Conservation (phyloP, 129 eudicot genomes). For the Glebionis coronaria region DNA sequence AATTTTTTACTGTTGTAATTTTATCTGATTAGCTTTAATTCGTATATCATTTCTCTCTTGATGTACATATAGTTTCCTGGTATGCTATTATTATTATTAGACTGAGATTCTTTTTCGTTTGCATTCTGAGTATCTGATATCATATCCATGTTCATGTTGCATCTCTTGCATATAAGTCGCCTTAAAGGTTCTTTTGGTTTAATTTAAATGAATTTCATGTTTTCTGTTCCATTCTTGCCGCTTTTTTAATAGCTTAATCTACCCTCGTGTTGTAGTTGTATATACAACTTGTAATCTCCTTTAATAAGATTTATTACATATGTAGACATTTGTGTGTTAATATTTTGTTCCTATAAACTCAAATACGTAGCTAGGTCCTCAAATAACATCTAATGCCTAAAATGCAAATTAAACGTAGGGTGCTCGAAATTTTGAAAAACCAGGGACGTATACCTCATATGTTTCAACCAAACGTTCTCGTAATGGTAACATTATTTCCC, state of each 20-base stretch:
- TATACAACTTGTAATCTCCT: slow-evolving; percentile 19
- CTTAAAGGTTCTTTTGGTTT: not conserved
- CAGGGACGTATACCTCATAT: not conserved
- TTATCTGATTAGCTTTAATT: not conserved
- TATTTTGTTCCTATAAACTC: not conserved
- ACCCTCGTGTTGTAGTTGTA: slow-evolving; percentile 16
- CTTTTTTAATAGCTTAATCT: not conserved
- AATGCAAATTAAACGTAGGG: not conserved
- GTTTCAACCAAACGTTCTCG: not conserved
- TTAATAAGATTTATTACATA: slow-evolving; percentile 6
- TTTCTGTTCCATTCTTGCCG: not conserved
- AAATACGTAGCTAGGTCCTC: not conserved
- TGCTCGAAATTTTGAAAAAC: not conserved
- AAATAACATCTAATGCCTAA: not conserved
- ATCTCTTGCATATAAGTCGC: slow-evolving; percentile 2
- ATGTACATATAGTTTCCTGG: not conserved
- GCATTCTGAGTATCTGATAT: not conserved
- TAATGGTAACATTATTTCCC: too few relatives aligned
- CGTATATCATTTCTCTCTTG: not conserved
- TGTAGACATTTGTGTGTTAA: slow-evolving; percentile 22
- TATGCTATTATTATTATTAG: slow-evolving; percentile 15
- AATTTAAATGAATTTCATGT: not conserved
- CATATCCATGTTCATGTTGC: not conserved
- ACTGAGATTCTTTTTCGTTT: not conserved
- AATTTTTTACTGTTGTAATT: too few relatives aligned